Evolutionary conservation across 345 rosid genomes (phyloP).

Genomic region (Salix arbutifolia): DNA sequence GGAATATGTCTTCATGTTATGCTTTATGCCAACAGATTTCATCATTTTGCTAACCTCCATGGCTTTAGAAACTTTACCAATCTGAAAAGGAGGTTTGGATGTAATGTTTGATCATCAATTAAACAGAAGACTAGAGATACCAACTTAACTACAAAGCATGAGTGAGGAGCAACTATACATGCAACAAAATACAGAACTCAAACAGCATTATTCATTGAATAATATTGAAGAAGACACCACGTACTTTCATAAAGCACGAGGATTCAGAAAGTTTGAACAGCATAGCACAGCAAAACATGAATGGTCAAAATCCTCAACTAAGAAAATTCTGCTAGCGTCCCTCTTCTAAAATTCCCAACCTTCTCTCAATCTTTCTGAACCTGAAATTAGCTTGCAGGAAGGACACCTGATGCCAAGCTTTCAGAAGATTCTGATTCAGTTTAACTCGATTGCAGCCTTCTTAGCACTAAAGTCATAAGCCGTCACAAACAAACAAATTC

Average conservation of each 20-base stretch:
- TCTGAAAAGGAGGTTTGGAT: conserved; percentile 37
- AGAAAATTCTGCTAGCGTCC: not conserved
- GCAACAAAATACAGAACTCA: not conserved
- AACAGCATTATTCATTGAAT: not conserved
- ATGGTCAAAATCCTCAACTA: not conserved
- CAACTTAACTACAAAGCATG: not conserved
- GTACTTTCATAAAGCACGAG: not conserved
- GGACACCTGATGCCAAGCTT: not conserved
- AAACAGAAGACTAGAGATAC: not conserved
- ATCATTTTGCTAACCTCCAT: conserved; percentile 74
- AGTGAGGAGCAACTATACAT: not conserved
- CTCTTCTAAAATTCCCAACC: not conserved
- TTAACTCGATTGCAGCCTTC: not conserved
- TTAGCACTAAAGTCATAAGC: not conserved
- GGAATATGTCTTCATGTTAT: conserved; percentile 90
- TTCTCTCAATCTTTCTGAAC: not conserved
- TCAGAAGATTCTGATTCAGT: not conserved
- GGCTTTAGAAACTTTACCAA: conserved; percentile 82
- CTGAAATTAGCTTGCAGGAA: conserved; percentile 1
- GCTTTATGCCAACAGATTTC: conserved; percentile 68
- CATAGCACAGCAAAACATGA: not conserved
- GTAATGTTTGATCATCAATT: not conserved
- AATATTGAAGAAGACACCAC: not conserved
- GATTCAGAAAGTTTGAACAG: conserved; percentile 2
- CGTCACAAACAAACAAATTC: not conserved